Base-by-base conservation (phyloP, 73 alveolate species). In the Diophrys sp. region DNA sequence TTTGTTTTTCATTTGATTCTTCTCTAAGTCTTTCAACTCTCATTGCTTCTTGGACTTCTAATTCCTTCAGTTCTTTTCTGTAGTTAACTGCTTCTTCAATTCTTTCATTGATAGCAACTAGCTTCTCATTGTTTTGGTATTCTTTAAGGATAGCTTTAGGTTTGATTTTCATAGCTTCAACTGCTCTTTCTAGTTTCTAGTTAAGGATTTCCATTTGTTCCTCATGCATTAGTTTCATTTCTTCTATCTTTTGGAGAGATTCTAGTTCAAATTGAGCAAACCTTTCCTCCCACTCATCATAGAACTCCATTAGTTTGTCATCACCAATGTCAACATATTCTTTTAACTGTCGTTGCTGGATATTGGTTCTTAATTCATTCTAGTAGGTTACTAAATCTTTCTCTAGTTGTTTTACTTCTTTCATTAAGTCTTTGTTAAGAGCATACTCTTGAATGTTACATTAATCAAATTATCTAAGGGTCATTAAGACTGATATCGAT, bases 71-170 rank as follows among this genome's bases (percentile, higher is more conserved):
- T 76, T 96, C 99, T 68, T 96, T 96, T 79, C 99, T 88, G 74
- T 92, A 96, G 81, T 96, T 94, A 74, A 96, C 87, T 26, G 99
- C 99, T 84, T 96, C 99, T 89, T 96, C 99, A 0, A 96, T 93
- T 89, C 99, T 91, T 84, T 96, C 99, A 79, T 94, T 95, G 69
- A 91, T 84, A 27, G 98, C 96, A 1, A 94, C 99, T 66, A 96
- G 81, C 83, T 96, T 96, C 88, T 96, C 99, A 75, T 96, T 91
- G 76, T 91, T 91, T 27, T 94, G 88, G 80, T 89, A 77, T 62
- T 91, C 94, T 70, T 92, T 91, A 30, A 94, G 91, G 71, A 89
- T 95, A 70, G 94, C 91, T 62, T 88, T 91, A 31, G 98, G 98
- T 75, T 94, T 96, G 25, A 94, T 88, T 82, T 96, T 93, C 80